phyloP scores from a whole-genome alignment of 257 asterid genomes.

The Petunia secreta region DNA sequence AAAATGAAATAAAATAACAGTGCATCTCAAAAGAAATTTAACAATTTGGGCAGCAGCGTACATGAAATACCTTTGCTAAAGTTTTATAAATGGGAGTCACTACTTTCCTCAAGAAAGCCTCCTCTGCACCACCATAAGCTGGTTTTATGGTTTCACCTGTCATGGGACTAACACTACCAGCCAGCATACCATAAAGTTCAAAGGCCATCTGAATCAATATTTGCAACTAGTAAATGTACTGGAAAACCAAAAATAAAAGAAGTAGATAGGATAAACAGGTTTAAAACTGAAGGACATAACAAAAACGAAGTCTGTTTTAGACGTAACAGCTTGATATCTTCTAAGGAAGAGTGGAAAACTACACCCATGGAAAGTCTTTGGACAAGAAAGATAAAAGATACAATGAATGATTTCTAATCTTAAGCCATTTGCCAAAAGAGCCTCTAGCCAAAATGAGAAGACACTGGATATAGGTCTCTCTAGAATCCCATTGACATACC shows the following conservation, averaged over 20 bases:
- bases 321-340: constrained; percentile 7
- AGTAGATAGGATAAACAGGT: constrained; percentile 11
- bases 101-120: constrained; percentile 85
- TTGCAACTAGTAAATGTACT: constrained; percentile 24
- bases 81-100: constrained; percentile 84
- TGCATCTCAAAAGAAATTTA: constrained; percentile 18
- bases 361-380: neutral
- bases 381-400: neutral
- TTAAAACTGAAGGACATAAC: neutral
- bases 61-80: constrained; percentile 59
- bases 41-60: neutral
- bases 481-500: neutral
- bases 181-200: constrained; percentile 89
- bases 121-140: constrained; percentile 93
- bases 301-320: constrained; percentile 17
- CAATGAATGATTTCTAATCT: constrained; percentile 4
- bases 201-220: constrained; percentile 75
- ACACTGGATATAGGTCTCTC: no score
- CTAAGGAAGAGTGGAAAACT: neutral
- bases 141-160: constrained; percentile 94
- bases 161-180: constrained; percentile 94
- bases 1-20: neutral
- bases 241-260: constrained; percentile 18
- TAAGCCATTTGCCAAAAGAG: neutral
- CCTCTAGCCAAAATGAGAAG: neutral